Conservation (phyloP, 2,329 filamentous ascomycete genomes). For the Curvularia sp. region DNA sequence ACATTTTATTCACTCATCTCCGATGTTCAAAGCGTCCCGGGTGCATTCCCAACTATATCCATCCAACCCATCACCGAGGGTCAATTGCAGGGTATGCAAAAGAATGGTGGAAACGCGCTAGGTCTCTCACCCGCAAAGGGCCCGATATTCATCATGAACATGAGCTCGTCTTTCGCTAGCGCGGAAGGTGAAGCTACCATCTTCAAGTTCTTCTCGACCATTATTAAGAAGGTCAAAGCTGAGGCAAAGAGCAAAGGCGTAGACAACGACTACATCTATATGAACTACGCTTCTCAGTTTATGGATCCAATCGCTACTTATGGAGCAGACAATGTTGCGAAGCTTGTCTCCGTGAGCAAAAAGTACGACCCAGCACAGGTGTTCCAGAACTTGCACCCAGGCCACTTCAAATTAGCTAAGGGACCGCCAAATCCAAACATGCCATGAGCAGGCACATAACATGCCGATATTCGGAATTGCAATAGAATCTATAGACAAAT, state of each 20-base stretch:
- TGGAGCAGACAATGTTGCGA: constrained; percentile 45
- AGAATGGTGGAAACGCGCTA: constrained; percentile 40
- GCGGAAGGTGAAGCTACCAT: constrained; percentile 30
- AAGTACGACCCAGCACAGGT: constrained; percentile 52
- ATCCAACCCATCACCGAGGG: constrained; percentile 37
- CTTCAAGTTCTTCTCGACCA: constrained; percentile 25
- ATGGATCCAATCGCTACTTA: constrained; percentile 49
- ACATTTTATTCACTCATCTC: constrained; percentile 25
- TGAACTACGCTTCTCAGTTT: constrained; percentile 55
- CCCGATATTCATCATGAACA: constrained; percentile 32
- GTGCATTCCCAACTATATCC: constrained; percentile 27
- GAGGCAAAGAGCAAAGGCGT: constrained; percentile 26
- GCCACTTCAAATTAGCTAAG: constrained; percentile 66
- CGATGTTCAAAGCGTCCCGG: constrained; percentile 19
- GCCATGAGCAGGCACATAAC: not conserved
- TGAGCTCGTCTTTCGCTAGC: constrained; percentile 26
- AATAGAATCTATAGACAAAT: not conserved
- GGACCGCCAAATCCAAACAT: constrained; percentile 9
- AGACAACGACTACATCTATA: constrained; percentile 43
- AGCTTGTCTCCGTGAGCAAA: constrained; percentile 42
- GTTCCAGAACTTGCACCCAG: constrained; percentile 47
- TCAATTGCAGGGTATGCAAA: constrained; percentile 32
- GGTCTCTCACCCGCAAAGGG: constrained; percentile 31
- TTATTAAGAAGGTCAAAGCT: constrained; percentile 27
- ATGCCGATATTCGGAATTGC: not conserved